phyloP scores from a whole-genome alignment of 2,329 filamentous ascomycete species.

The Macrophomina phaseolina region DNA sequence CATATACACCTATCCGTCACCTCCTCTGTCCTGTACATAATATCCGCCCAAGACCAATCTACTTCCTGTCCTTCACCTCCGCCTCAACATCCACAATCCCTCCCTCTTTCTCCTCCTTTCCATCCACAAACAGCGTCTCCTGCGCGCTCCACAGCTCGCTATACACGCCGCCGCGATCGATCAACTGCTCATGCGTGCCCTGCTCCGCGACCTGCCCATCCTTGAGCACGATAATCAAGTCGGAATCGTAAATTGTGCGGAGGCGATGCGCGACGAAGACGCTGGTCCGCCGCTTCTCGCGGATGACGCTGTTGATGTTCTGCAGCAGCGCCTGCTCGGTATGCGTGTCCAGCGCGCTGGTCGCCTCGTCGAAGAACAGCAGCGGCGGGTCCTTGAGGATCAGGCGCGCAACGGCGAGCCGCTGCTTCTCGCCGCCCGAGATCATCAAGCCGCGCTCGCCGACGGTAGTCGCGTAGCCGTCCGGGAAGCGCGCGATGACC shows the following conservation, averaged over 20 bases:
- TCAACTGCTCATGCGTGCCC: conserved; percentile 84
- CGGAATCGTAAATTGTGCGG: conserved; percentile 88
- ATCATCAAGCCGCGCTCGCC: conserved; percentile 97
- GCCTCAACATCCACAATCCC: neutral
- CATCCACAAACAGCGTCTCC: conserved; percentile 41
- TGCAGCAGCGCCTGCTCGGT: conserved; percentile 89
- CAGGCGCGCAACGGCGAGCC: conserved; percentile 80
- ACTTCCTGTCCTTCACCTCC: neutral
- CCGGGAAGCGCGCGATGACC: conserved; percentile 77
- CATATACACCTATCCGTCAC: no score
- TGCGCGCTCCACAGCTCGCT: conserved; percentile 80
- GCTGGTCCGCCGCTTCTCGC: conserved; percentile 86
- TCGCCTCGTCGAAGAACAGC: conserved; percentile 95
- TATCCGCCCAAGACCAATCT: no score
- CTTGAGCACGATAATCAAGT: conserved; percentile 89
- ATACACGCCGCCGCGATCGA: conserved; percentile 81
- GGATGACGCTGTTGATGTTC: conserved; percentile 91
- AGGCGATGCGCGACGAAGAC: conserved; percentile 94
- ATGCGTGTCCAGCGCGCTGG: conserved; percentile 88
- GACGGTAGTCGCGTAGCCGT: conserved; percentile 90
- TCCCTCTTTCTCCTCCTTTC: neutral
- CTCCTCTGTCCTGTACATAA: no score
- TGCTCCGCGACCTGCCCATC: conserved; percentile 85
- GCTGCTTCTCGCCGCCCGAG: conserved; percentile 91
- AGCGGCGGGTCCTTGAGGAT: conserved; percentile 89